Evolutionary conservation across 352 stramenopile species (phyloP), one percentile per base, ranked within the genome.

Genomic region (Phytophthora cryptogea): DNA sequence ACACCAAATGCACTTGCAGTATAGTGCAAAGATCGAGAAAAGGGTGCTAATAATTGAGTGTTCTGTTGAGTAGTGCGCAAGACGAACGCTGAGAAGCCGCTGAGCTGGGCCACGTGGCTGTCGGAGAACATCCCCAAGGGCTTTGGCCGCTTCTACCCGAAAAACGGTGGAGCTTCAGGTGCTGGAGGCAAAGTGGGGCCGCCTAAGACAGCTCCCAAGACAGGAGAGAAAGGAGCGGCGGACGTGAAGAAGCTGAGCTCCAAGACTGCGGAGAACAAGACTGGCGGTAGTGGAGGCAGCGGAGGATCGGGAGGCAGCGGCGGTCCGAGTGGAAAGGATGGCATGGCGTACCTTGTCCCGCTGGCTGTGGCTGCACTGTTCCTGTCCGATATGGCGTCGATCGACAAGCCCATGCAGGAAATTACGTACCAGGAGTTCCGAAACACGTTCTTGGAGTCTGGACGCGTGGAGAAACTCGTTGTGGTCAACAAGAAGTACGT

Each of bases 371-470:
- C 80, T 7, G 81, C 81, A 14, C 54, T 94, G 45, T 74, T 95
- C 39, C 72, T 95, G 32, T 86, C 85, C 35, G 86, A 95, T 28
- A 55, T 94, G 41, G 76, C 74, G 13, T 81, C 69, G 8, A 66
- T 85, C 20, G 83, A 94, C 64, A 92, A 95, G 53, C 81, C 83
- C 8, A 90, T 92, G 76, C 84, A 94, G 61, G 90, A 97, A 67
- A 93, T 97, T 63, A 97, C 83, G 49, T 97, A 94, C 71, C 90
- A 97, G 59, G 89, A 97, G 52, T 96, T 97, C 72, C 85, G 88
- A 37, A 96, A 89, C 54, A 77, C 78, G 30, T 86, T 96, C 47
- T 63, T 97, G 35, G 83, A 94, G 55, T 76, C 78, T 5, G 90
- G 90, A 16, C 81, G 82, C 28, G 90, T 97, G 20, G 89, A 97